Percentiles rank a stretch among this genome's conserved stretches.
phyloP scores from a whole-genome alignment of 179 eudicot genomes.

The Spergularia azorica region DNA sequence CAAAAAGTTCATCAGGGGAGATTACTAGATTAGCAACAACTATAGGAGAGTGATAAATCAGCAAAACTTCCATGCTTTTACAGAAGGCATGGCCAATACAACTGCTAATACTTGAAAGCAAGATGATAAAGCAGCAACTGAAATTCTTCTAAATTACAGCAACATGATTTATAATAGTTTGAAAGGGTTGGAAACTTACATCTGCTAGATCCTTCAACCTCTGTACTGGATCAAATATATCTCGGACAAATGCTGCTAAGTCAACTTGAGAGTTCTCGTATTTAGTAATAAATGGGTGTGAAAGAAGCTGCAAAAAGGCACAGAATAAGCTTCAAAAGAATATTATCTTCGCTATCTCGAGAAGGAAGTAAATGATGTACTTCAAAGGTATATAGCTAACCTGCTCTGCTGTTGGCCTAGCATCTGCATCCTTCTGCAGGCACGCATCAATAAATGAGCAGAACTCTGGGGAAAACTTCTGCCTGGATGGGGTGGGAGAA shows the following conservation, averaged over 20 bases:
- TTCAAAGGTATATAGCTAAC: conserved; percentile 40
- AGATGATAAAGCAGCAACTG: background rate
- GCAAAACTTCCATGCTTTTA: too few species aligned
- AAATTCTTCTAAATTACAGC: background rate
- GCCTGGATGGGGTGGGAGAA: conserved; percentile 74
- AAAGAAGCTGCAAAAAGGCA: conserved; percentile 68
- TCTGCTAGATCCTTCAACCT: conserved; percentile 93
- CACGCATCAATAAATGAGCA: conserved; percentile 89
- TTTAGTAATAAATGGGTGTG: conserved; percentile 76
- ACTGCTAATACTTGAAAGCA: background rate
- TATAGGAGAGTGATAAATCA: too few species aligned
- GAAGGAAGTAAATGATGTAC: background rate
- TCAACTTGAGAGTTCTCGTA: conserved; percentile 66
- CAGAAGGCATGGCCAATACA: background rate
- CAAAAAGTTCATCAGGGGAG: background rate
- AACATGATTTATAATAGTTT: background rate
- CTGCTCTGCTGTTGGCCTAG: conserved; percentile 95
- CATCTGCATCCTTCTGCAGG: conserved; percentile 76
- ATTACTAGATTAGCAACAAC: too few species aligned
- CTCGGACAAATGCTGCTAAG: conserved; percentile 69
- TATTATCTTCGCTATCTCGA: background rate
- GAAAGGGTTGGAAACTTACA: conserved; percentile 47
- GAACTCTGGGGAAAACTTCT: conserved; percentile 81
- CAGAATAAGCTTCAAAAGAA: conserved; percentile 9
- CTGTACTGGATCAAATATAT: conserved; percentile 82